Evolutionary conservation across 805 yeast species (phyloP).

Genomic region (Sungouiozyma ichnusensis): DNA sequence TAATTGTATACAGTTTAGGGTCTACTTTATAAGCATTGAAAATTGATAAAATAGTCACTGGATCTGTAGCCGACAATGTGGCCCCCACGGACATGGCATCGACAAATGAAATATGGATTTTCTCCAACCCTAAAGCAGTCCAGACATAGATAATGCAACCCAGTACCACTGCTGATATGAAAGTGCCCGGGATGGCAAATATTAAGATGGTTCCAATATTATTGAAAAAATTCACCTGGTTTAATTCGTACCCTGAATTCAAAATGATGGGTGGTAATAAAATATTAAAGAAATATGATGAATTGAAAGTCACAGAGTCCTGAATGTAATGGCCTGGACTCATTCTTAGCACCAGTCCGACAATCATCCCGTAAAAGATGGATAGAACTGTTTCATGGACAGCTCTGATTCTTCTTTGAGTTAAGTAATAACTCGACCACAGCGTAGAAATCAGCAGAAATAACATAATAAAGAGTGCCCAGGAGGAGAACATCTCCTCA

Average conservation of each 20-base stretch:
- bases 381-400: constrained; percentile 97
- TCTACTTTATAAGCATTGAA: constrained; percentile 97
- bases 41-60: constrained; percentile 91
- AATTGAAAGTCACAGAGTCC: constrained; percentile 90
- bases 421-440: constrained; percentile 91
- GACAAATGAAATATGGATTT: constrained; percentile 81
- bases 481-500: constrained; percentile 91
- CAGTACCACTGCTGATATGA: constrained; percentile 78
- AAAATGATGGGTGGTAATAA: constrained; percentile 91
- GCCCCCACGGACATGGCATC: constrained; percentile 97
- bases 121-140: constrained; percentile 87
- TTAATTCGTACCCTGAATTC: constrained; percentile 92
- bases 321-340: constrained; percentile 96
- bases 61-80: constrained; percentile 95
- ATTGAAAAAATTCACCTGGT: constrained; percentile 89
- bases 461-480: constrained; percentile 89
- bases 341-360: constrained; percentile 81
- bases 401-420: constrained; percentile 83
- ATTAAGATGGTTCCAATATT: constrained; percentile 84
- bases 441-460: constrained; percentile 75
- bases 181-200: constrained; percentile 96
- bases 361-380: constrained; percentile 93
- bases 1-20: constrained; percentile 92
- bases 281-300: constrained; percentile 87
- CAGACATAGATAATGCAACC: constrained; percentile 83